Evolutionary conservation across 257 asterid species (phyloP).

Genomic region (Salvia miltiorrhiza): DNA sequence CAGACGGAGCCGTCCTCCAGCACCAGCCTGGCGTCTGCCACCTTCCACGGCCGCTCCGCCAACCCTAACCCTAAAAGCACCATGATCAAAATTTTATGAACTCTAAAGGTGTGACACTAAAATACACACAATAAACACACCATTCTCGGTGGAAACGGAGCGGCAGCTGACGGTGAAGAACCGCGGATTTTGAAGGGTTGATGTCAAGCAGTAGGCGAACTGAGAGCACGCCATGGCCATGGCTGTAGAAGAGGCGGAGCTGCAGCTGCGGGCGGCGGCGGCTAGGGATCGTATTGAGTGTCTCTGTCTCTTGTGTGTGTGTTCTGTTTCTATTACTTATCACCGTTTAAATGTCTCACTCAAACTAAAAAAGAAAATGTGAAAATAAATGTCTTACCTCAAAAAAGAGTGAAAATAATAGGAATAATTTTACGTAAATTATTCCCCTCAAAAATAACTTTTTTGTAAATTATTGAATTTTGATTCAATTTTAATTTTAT

Average conservation of each 20-base stretch:
- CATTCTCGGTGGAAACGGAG: slow-evolving; percentile 25
- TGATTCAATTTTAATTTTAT: too few relatives aligned
- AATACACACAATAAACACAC: neutral
- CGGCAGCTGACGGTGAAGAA: slow-evolving; percentile 31
- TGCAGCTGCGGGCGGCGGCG: neutral
- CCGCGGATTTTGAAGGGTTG: slow-evolving; percentile 11
- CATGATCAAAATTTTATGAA: neutral
- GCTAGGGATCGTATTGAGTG: neutral
- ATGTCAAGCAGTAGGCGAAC: slow-evolving; percentile 17
- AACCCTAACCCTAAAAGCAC: slow-evolving; percentile 29
- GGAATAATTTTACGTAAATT: too few relatives aligned
- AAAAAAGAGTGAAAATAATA: too few relatives aligned
- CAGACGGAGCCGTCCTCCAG: slow-evolving; percentile 93
- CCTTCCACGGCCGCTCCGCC: slow-evolving; percentile 83
- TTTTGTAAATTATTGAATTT: too few relatives aligned
- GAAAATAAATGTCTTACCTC: too few relatives aligned
- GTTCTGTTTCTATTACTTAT: neutral
- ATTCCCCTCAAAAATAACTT: too few relatives aligned
- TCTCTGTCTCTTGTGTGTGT: neutral
- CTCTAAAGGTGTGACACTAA: neutral
- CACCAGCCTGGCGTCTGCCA: slow-evolving; percentile 91
- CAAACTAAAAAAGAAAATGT: too few relatives aligned
- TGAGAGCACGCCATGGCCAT: slow-evolving; percentile 25
- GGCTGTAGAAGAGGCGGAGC: neutral
- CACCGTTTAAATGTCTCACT: neutral